Percentiles rank a stretch among this genome's conserved stretches.
These are phyloP conservation scores for Comarum palustre DNA, from an alignment of 306 rosid genomes.

Conservation along the genomic window DNA sequence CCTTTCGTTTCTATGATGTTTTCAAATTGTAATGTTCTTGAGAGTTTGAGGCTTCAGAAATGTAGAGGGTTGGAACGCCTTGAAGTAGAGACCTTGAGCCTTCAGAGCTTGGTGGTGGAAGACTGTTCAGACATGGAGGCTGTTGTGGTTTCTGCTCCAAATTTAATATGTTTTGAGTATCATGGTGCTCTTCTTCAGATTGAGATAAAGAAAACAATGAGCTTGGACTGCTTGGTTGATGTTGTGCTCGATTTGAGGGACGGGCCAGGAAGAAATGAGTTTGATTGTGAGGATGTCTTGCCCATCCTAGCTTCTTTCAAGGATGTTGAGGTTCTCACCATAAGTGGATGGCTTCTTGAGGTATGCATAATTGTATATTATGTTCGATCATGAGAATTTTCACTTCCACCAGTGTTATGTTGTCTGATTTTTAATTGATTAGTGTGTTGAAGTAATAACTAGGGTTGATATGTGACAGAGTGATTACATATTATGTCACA, in stretches of 20 bases:
- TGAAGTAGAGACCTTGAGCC: constrained; percentile 4
- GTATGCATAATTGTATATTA: not conserved
- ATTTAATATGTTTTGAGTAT: constrained; percentile 13
- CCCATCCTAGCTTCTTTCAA: constrained; percentile 18
- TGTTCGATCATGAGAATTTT: not conserved
- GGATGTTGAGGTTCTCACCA: constrained; percentile 24
- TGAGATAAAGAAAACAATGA: not conserved
- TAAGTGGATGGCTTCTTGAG: constrained; percentile 33
- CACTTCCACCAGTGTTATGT: not conserved
- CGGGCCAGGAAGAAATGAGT: constrained; percentile 17
- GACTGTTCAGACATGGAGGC: constrained; percentile 18
- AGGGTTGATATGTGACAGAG: not conserved
- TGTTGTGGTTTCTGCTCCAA: constrained; percentile 8
- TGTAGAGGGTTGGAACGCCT: constrained; percentile 17
- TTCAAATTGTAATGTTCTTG: constrained; percentile 15
- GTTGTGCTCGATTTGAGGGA: constrained; percentile 18
- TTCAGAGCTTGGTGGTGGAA: constrained; percentile 18
- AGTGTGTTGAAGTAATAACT: no score
- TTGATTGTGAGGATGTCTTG: constrained; percentile 24
- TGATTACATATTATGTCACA: not conserved
- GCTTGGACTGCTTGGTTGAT: constrained; percentile 20
- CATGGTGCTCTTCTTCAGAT: constrained; percentile 21
- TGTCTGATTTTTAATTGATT: not conserved
- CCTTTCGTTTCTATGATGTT: constrained; percentile 16
- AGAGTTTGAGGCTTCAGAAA: constrained; percentile 23